Conservation (phyloP, 2,329 filamentous ascomycete genomes). For the Fusarium dimerum region DNA sequence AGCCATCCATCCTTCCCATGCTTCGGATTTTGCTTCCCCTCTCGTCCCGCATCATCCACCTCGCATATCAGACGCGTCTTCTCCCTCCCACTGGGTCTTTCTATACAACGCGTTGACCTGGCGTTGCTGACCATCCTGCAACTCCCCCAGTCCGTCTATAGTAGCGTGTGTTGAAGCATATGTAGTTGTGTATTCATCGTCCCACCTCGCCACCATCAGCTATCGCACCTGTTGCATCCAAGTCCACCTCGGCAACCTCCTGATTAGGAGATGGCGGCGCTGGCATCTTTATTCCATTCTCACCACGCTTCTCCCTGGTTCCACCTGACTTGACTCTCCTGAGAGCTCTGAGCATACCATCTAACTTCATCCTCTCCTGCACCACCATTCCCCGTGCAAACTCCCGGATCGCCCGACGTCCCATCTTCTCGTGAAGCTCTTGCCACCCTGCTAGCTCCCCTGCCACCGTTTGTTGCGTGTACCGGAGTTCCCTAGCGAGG, state of each 20-base stretch:
- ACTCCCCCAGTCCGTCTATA: slow-evolving; percentile 5
- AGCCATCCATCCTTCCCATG: slow-evolving; percentile 14
- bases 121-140: slow-evolving; percentile 20
- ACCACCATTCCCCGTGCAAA: slow-evolving; percentile 79
- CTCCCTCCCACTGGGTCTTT: background rate
- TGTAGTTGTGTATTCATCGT: slow-evolving; percentile 8
- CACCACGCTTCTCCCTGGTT: slow-evolving; percentile 6
- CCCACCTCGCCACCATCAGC: slow-evolving; percentile 18
- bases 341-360: slow-evolving; percentile 78
- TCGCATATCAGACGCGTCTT: slow-evolving; percentile 18
- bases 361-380: slow-evolving; percentile 75
- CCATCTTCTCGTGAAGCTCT: slow-evolving; percentile 79
- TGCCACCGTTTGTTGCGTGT: slow-evolving; percentile 92
- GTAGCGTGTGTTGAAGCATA: slow-evolving; percentile 5
- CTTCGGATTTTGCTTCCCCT: background rate
- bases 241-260: slow-evolving; percentile 20
- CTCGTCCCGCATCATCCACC: background rate
- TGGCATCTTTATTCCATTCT: slow-evolving; percentile 18
- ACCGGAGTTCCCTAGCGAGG: slow-evolving; percentile 79
- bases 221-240: slow-evolving; percentile 13
- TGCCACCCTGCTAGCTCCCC: slow-evolving; percentile 93
- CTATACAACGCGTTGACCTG: slow-evolving; percentile 27
- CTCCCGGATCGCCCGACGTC: slow-evolving; percentile 70
- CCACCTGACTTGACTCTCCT: slow-evolving; percentile 52
- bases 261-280: slow-evolving; percentile 9